Base-by-base conservation (phyloP, 257 asterid species). In the Verbena officinalis region DNA sequence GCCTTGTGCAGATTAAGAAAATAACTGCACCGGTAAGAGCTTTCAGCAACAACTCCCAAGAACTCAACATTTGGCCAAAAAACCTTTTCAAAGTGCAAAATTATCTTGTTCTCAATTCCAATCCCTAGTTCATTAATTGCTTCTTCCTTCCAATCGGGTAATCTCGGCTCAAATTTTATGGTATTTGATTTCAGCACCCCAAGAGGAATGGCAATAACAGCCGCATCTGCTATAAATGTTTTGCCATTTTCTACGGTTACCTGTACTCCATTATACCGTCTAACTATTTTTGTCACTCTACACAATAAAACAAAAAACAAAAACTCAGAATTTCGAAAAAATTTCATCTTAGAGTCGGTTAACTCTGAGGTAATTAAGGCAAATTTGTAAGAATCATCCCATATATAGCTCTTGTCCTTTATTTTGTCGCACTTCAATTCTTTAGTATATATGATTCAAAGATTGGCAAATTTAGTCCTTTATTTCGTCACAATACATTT, bases 1-100 rank as follows among this genome's bases (percentile, higher is more conserved):
- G 99, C 97, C 83, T 94, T 90, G 84, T 94, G 99, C 78, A 94
- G 82, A 74, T 94, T 90, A 61, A 94, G 90, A 78, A 94, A 94
- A 75, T 94, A 94, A 80, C 97, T 87, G 84, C 99, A 94, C 13
- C 72, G 79, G 14, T 94, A 86, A 21, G 97, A 70, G 53, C 86
- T 83, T 39, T 90, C 95, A 0, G 99, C 91, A 67, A 94, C 97
- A 56, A 94, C 90, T 46, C 99, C 99, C 80, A 94, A 62, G 75
- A 94, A 94, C 77, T 94, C 99, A 7, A 94, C 99, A 38, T 90
- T 94, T 27, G 99, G 99, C 99, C 99, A 94, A 67, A 94, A 90
- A 19, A 94, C 96, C 38, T 80, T 65, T 42, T 82, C 86, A 39
- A 90, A 94, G 76, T 84, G 90, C 77, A 94, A 46, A 73, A 86